Evolutionary conservation across 139 green algal species (phyloP), one percentile per base, ranked within the genome.

Genomic region (Eudorina sp.): DNA sequence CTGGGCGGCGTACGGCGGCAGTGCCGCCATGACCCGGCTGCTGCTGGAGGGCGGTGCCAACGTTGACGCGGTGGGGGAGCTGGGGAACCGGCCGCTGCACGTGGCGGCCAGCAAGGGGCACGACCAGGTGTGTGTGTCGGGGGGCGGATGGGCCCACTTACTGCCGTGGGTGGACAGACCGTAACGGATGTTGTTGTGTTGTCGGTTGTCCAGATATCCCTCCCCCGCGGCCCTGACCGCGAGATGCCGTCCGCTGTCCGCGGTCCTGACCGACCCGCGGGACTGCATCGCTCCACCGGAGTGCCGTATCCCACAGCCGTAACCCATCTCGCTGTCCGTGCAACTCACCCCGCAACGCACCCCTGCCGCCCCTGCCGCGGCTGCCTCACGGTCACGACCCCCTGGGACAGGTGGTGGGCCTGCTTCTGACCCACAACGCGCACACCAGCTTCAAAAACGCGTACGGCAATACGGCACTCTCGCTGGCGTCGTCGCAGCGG

Each of bases 1-100:
- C 38, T 94, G 90, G 92, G 90, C 90, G 53, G 87, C 87, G 21
- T 93, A 91, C 87, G 83, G 88, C 46, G 92, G 92, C 36, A 34
- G 84, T 9, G 76, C 46, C 1, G 53, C 75, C 9, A 55, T 90
- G 46, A 73, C 85, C 1, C 70, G 89, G 53, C 55, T 90, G 41
- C 82, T 94, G 43, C 89, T 94, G 3, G 74, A 86, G 21, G 85
- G 84, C 38, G 92, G 88, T 5, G 92, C 89, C 40, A 92, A 95
- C 73, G 77, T 95, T 21, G 92, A 95, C 21, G 90, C 88, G 13
- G 83, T 93, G 38, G 93, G 91, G 18, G 88, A 93, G 46, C 86
- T 93, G 19, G 91, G 89, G 46, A 95, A 95, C 80, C 55, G 91
- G 48, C 93, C 93, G 1, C 74, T 95, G 66, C 93, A 95, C 53